Evolutionary conservation across 306 rosid species (phyloP).

Genomic region (Dalbergia oliveri): DNA sequence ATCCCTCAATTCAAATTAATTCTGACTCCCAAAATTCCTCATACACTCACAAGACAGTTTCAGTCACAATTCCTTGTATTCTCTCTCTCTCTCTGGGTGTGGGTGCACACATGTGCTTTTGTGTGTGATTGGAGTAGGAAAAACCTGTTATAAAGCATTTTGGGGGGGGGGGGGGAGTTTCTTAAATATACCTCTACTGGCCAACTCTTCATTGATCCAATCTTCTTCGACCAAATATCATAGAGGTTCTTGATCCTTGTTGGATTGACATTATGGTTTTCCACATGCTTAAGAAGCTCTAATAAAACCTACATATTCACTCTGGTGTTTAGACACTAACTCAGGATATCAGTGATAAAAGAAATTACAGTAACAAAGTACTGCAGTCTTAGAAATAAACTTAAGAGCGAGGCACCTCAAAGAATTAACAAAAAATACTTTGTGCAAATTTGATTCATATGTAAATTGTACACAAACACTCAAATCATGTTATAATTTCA

Average conservation of each 20-base stretch:
- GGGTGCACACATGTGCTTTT: background rate
- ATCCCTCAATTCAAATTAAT: background rate
- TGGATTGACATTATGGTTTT: slow-evolving; percentile 37
- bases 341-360: slow-evolving; percentile 33
- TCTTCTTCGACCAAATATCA: slow-evolving; percentile 75
- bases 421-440: background rate
- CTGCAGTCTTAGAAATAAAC: background rate
- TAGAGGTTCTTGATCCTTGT: slow-evolving; percentile 59
- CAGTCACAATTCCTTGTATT: background rate
- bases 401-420: background rate
- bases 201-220: slow-evolving; percentile 58
- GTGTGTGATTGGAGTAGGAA: background rate
- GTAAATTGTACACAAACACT: background rate
- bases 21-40: background rate
- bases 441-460: background rate
- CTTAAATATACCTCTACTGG: slow-evolving; percentile 62
- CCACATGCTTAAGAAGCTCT: slow-evolving; percentile 65
- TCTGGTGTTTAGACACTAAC: slow-evolving; percentile 33
- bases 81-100: background rate
- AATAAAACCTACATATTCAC: slow-evolving; percentile 62
- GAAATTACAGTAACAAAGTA: slow-evolving; percentile 22
- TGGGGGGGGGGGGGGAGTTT: background rate
- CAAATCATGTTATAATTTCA: slow-evolving; percentile 12
- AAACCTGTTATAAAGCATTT: slow-evolving; percentile 6
- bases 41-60: background rate